phyloP scores from a whole-genome alignment of 192 early-diverging fungal species.

The Coemansia sp. region DNA sequence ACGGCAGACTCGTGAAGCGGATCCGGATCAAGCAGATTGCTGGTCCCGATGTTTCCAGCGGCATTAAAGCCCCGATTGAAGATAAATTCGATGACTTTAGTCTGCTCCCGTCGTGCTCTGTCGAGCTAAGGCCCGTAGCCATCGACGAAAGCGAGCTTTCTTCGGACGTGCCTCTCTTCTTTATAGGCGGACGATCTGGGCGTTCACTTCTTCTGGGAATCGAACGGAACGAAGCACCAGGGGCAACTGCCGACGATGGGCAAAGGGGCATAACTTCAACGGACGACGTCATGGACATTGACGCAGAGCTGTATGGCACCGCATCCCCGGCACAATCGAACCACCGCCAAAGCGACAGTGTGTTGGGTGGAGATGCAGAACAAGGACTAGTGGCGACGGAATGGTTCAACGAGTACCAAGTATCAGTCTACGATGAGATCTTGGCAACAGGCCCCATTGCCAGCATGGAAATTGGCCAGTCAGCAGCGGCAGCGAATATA shows the following conservation, averaged over 20 bases:
- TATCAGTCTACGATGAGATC: constrained; percentile 76
- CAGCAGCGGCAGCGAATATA: constrained; percentile 1
- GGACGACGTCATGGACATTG: constrained; percentile 19
- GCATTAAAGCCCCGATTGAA: constrained; percentile 13
- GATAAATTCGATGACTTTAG: constrained; percentile 35
- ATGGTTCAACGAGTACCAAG: constrained; percentile 53
- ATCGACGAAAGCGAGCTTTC: constrained; percentile 20
- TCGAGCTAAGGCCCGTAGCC: constrained; percentile 14
- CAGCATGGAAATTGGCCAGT: constrained; percentile 71
- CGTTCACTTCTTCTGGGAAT: constrained; percentile 45
- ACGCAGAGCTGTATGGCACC: constrained; percentile 36
- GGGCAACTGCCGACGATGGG: neutral
- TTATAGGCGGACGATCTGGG: constrained; percentile 40
- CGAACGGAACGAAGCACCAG: neutral
- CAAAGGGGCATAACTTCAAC: neutral
- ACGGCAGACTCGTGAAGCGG: constrained; percentile 77
- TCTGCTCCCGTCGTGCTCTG: constrained; percentile 34
- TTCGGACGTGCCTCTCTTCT: constrained; percentile 23
- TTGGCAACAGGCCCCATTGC: constrained; percentile 76
- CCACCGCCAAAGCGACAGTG: neutral
- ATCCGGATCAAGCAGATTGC: constrained; percentile 58
- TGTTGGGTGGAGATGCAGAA: neutral
- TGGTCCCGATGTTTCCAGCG: constrained; percentile 15
- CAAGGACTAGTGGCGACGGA: constrained; percentile 13
- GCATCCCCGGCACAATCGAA: constrained; percentile 7